Percentiles rank a stretch among this genome's conserved stretches.
Conservation (phyloP, 1,139 yeast species). For the Pneumocystis sp. region DNA sequence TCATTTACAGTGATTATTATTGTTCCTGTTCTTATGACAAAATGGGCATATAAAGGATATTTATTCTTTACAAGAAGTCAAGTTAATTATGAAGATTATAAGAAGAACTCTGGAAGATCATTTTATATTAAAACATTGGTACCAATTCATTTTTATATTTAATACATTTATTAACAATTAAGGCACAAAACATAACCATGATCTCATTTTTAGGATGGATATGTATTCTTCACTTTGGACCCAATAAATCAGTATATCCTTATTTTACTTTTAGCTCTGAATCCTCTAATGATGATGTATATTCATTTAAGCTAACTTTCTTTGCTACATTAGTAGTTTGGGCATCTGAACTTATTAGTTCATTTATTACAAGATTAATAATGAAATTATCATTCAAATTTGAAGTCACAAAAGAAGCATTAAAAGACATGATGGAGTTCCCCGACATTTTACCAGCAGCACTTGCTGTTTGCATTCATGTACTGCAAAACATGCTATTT, state of each 20-base stretch:
- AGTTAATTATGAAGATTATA: conserved; percentile 3
- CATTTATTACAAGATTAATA: conserved; percentile 4
- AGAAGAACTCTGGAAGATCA: conserved; percentile 10
- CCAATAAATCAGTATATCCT: conserved; percentile 6
- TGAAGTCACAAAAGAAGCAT: conserved; percentile 6
- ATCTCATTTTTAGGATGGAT: conserved; percentile 14
- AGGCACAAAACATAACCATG: conserved; percentile 12
- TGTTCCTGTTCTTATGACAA: conserved; percentile 11
- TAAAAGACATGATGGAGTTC: conserved; percentile 4
- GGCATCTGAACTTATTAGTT: conserved; percentile 3
- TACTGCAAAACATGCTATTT: conserved; percentile 7
- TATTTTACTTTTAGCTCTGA: not conserved
- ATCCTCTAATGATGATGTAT: not conserved
- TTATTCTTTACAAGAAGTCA: conserved; percentile 2
- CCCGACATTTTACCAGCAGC: conserved; percentile 7
- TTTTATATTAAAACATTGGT: conserved; percentile 12
- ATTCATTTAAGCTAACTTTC: conserved; percentile 3
- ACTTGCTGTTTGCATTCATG: conserved; percentile 6
- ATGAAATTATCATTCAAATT: conserved; percentile 3
- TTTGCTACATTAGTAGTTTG: conserved; percentile 7
- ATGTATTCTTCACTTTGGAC: conserved; percentile 12
- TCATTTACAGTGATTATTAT: conserved; percentile 10
- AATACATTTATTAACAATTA: not conserved
- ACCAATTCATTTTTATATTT: not conserved
- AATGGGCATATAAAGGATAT: conserved; percentile 2